These are phyloP conservation scores for Curvularia hawaiiensis DNA, from an alignment of 2,329 filamentous ascomycete genomes.

Conservation along the genomic window DNA sequence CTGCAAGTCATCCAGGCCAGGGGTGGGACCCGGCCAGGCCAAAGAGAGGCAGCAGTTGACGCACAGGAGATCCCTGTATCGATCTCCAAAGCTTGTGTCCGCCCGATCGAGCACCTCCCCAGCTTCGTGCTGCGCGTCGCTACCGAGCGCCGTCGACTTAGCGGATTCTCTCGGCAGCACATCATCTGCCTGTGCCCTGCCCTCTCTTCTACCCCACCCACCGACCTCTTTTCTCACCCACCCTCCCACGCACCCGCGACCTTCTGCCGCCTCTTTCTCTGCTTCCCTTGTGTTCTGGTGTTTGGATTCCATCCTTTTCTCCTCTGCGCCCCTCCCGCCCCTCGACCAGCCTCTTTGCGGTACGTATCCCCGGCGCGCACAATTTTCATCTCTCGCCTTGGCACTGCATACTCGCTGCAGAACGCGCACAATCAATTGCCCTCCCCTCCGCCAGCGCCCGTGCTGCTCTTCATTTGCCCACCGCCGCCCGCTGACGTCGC, in stretches of 20 bases:
- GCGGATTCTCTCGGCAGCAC: constrained; percentile 27
- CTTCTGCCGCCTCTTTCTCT: constrained; percentile 24
- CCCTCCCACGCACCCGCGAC: neutral
- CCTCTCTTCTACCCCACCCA: constrained; percentile 33
- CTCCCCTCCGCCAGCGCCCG: neutral
- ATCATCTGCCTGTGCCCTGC: constrained; percentile 20
- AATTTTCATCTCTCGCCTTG: constrained; percentile 36
- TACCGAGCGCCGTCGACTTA: constrained; percentile 32
- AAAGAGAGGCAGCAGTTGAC: constrained; percentile 17
- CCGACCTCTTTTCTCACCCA: constrained; percentile 5
- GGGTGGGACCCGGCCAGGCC: constrained; percentile 9
- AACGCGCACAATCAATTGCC: constrained; percentile 12
- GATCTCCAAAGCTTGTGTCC: constrained; percentile 46
- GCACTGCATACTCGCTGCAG: constrained; percentile 16
- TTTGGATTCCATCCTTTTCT: constrained; percentile 33
- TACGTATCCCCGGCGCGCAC: constrained; percentile 25
- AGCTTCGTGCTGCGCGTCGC: constrained; percentile 24
- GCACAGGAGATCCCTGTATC: constrained; percentile 26
- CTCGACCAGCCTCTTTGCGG: too few relatives aligned
- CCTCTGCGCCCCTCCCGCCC: constrained; percentile 13
- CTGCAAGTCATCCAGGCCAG: constrained; percentile 24
- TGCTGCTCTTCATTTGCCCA: constrained; percentile 2
- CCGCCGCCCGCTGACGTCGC: constrained; percentile 27
- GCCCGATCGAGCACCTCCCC: constrained; percentile 19
- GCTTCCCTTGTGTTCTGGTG: constrained; percentile 44